Conservation (phyloP, 768 basidiomycete species). For the Kwoniella europaea region DNA sequence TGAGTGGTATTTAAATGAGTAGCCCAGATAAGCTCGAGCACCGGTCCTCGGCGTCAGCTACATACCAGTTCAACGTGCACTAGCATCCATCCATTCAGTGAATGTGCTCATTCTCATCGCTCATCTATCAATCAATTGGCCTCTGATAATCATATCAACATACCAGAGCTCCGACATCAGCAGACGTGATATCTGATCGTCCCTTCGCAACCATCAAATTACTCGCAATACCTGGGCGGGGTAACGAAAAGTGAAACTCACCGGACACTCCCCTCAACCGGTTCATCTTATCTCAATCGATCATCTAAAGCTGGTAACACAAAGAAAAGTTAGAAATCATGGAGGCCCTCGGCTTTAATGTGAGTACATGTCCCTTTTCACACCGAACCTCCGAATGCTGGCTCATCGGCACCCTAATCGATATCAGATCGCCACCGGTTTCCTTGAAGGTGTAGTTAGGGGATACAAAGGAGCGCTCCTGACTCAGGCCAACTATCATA, state of each 20-base stretch:
- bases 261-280: too few species aligned
- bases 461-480: constrained; percentile 95
- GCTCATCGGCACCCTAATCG: not conserved
- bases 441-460: constrained; percentile 64
- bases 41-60: not conserved
- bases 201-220: too few species aligned
- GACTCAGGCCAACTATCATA: constrained; percentile 85
- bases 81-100: not conserved
- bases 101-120: not conserved
- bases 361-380: constrained; percentile 19
- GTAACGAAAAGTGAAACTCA: too few species aligned
- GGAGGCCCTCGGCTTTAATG: constrained; percentile 60
- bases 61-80: constrained; percentile 6
- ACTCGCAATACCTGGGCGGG: too few species aligned
- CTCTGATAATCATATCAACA: not conserved
- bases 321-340: constrained; percentile 28
- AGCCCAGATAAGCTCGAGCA: constrained; percentile 4
- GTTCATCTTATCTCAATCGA: not conserved
- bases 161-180: not conserved
- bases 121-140: not conserved
- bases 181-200: too few species aligned
- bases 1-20: not conserved
- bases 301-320: not conserved
- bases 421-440: constrained; percentile 57
- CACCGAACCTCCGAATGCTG: too few species aligned